Percentiles rank a stretch among this genome's conserved stretches.
Evolutionary conservation across 1,284 basidiomycete species (phyloP).

Genomic region (Sanguinoderma infundibulare): DNA sequence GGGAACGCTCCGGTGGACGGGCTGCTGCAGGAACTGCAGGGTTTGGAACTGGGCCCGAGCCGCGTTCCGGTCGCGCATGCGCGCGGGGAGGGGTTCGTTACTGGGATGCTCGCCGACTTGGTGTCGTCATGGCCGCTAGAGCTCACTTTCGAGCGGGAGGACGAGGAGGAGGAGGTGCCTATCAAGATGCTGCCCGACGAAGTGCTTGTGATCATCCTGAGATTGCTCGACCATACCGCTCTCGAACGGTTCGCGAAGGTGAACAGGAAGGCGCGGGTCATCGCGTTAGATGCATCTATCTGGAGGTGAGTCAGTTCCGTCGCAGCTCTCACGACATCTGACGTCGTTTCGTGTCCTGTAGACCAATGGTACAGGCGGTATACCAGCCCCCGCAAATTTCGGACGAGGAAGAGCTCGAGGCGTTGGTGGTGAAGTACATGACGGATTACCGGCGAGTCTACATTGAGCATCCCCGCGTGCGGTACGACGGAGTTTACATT

Average conservation of each 20-base stretch:
- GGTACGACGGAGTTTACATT: constrained; percentile 89
- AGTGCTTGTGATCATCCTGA: constrained; percentile 70
- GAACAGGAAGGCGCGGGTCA: constrained; percentile 71
- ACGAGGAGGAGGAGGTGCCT: constrained; percentile 61
- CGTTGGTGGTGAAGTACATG: constrained; percentile 55
- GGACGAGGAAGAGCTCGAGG: constrained; percentile 47
- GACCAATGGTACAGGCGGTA: constrained; percentile 43
- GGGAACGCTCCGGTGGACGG: constrained; percentile 7
- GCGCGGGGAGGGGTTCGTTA: constrained; percentile 24
- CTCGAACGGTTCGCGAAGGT: constrained; percentile 79
- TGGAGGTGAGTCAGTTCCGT: constrained; percentile 71
- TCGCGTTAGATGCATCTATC: constrained; percentile 68
- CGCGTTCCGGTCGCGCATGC: constrained; percentile 26
- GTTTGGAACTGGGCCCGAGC: constrained; percentile 13
- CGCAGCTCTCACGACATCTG: not conserved
- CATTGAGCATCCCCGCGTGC: constrained; percentile 82
- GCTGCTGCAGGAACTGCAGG: constrained; percentile 17
- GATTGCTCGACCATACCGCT: constrained; percentile 61
- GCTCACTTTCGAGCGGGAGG: constrained; percentile 67
- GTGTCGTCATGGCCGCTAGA: constrained; percentile 51
- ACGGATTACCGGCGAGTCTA: constrained; percentile 76
- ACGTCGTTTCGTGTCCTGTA: constrained; percentile 4
- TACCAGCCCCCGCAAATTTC: constrained; percentile 78
- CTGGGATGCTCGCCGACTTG: constrained; percentile 51
- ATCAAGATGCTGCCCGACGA: constrained; percentile 76